phyloP scores from a whole-genome alignment of 306 rosid species.

The Cicer cuneatum region DNA sequence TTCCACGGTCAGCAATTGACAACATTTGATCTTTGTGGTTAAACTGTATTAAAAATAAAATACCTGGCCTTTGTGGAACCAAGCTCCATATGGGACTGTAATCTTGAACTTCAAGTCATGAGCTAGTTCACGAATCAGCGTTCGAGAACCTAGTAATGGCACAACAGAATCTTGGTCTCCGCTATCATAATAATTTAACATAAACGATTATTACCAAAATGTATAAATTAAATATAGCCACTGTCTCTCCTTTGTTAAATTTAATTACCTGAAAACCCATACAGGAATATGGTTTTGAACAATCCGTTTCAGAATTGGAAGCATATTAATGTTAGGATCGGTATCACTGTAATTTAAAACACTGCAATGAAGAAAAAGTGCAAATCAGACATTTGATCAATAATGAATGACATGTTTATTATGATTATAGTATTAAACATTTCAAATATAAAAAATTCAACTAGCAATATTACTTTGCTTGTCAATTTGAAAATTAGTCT shows the following conservation, averaged over 20 bases:
- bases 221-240: not conserved
- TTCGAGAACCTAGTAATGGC: slow-evolving; percentile 81
- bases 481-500: too few relatives aligned
- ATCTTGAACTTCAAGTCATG: slow-evolving; percentile 61
- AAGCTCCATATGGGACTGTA: slow-evolving; percentile 81
- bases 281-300: slow-evolving; percentile 71
- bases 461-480: too few relatives aligned
- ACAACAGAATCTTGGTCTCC: slow-evolving; percentile 93
- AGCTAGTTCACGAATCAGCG: slow-evolving; percentile 85
- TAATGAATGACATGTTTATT: too few relatives aligned
- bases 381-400: slow-evolving; percentile 37
- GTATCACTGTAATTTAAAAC: slow-evolving; percentile 64
- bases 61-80: slow-evolving; percentile 96
- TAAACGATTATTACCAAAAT: not conserved
- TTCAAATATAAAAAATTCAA: too few relatives aligned
- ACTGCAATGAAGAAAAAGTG: slow-evolving; percentile 48
- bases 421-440: too few relatives aligned
- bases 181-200: slow-evolving; percentile 44
- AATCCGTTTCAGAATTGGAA: slow-evolving; percentile 79
- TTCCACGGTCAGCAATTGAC: too few relatives aligned
- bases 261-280: slow-evolving; percentile 84
- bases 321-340: slow-evolving; percentile 74
- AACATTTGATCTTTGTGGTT: not conserved
- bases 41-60: not conserved
- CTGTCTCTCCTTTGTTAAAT: slow-evolving; percentile 2